Conservation (phyloP, 108 stramenopile species). For the Cyclostephanos invisitatus region DNA sequence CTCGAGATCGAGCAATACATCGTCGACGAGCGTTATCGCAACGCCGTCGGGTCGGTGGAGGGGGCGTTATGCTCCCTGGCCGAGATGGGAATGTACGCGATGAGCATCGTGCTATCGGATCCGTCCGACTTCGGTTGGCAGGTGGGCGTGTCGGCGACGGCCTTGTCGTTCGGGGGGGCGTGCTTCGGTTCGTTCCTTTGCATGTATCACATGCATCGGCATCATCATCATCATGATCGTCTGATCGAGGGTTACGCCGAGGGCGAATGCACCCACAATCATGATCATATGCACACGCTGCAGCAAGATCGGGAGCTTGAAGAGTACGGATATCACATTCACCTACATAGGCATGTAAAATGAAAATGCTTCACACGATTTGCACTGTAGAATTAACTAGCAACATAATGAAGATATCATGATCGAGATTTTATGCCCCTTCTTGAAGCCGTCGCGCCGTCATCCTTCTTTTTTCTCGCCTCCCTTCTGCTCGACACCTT, state of each 20-base stretch:
- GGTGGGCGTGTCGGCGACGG: constrained; percentile 26
- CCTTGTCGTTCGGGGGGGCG: constrained; percentile 17
- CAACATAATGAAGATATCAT: no score
- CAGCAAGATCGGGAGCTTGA: constrained; percentile 32
- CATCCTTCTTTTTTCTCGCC: background rate
- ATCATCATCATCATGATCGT: constrained; percentile 14
- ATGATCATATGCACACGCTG: constrained; percentile 25
- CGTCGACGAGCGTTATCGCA: constrained; percentile 40
- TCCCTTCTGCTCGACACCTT: background rate
- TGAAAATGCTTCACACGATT: no score
- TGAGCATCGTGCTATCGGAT: constrained; percentile 22
- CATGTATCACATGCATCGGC: constrained; percentile 35
- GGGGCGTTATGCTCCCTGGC: constrained; percentile 27
- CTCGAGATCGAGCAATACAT: constrained; percentile 43
- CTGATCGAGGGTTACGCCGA: background rate
- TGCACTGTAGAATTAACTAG: no score
- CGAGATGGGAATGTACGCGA: constrained; percentile 31
- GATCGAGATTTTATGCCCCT: no score
- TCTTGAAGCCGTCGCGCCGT: background rate
- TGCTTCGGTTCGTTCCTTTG: constrained; percentile 22
- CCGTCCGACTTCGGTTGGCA: constrained; percentile 28
- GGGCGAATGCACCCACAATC: constrained; percentile 16
- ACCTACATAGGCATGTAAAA: constrained; percentile 22
- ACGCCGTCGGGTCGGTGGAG: constrained; percentile 39
- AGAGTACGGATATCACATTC: constrained; percentile 25